Evolutionary conservation across 176 grass and related monocot genomes (phyloP).

Genomic region (Thinopyrum elongatum): DNA sequence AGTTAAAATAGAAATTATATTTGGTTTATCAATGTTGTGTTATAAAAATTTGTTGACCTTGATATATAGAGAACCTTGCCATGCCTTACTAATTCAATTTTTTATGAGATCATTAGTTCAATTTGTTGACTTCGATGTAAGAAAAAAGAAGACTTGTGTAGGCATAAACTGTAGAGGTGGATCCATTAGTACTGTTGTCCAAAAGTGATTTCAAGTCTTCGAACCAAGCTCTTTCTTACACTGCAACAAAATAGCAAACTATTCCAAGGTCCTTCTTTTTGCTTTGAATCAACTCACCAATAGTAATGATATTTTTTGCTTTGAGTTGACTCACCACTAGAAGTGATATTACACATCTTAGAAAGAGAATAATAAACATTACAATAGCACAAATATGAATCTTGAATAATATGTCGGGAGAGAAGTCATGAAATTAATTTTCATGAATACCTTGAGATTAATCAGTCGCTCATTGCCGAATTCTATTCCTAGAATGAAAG

Average conservation of each 20-base stretch:
- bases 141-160: background rate
- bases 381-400: background rate
- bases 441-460: constrained; percentile 24
- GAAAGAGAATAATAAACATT: background rate
- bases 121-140: background rate
- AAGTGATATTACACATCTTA: background rate
- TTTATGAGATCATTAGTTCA: too few species aligned
- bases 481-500: background rate
- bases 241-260: too few species aligned
- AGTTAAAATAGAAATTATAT: background rate
- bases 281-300: too few species aligned
- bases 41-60: background rate
- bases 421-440: background rate
- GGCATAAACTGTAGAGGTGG: background rate
- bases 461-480: background rate
- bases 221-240: too few species aligned
- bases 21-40: background rate
- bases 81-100: too few species aligned
- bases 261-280: too few species aligned
- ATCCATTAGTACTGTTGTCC: too few species aligned
- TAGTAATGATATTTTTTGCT: background rate
- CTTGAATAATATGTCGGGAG: background rate
- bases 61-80: background rate
- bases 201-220: too few species aligned
- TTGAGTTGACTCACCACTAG: too few species aligned